These are phyloP conservation scores for Pythium pectinolyticum DNA, from an alignment of 352 stramenopile species.

Conservation along the genomic window DNA sequence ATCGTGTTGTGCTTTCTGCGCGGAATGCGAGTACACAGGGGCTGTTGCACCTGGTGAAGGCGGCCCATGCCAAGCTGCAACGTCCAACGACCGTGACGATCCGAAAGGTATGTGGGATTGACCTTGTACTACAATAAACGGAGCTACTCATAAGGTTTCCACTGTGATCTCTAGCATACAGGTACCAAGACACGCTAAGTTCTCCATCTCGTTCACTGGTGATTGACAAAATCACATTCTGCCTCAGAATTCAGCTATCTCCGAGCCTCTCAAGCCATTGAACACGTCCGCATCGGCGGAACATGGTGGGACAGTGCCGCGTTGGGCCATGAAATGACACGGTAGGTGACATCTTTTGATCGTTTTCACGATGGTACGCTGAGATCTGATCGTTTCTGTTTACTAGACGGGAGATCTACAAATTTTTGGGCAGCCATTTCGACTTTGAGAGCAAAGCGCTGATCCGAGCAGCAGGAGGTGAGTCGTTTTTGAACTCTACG, in stretches of 20 bases:
- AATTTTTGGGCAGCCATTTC: slow-evolving; percentile 75
- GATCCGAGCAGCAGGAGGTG: slow-evolving; percentile 77
- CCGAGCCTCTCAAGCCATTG: slow-evolving; percentile 72
- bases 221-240: neutral
- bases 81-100: slow-evolving; percentile 54
- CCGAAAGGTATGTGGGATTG: slow-evolving; percentile 59
- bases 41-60: slow-evolving; percentile 69
- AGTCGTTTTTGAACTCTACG: neutral
- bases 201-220: neutral
- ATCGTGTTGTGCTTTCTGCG: slow-evolving; percentile 65
- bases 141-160: neutral
- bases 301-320: slow-evolving; percentile 32
- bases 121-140: slow-evolving; percentile 9
- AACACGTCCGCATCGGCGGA: slow-evolving; percentile 58
- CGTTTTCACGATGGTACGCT: no score
- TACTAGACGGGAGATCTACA: slow-evolving; percentile 54
- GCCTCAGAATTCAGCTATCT: slow-evolving; percentile 71
- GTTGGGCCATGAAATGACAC: slow-evolving; percentile 29
- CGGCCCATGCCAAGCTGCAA: slow-evolving; percentile 47
- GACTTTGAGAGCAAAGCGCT: slow-evolving; percentile 76
- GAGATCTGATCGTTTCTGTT: neutral
- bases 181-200: slow-evolving; percentile 17
- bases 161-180: slow-evolving; percentile 37
- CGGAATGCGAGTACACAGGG: slow-evolving; percentile 63
- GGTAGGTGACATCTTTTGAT: no score